Base-by-base conservation (phyloP, 2,329 filamentous ascomycete genomes). In the Alternaria sp. region DNA sequence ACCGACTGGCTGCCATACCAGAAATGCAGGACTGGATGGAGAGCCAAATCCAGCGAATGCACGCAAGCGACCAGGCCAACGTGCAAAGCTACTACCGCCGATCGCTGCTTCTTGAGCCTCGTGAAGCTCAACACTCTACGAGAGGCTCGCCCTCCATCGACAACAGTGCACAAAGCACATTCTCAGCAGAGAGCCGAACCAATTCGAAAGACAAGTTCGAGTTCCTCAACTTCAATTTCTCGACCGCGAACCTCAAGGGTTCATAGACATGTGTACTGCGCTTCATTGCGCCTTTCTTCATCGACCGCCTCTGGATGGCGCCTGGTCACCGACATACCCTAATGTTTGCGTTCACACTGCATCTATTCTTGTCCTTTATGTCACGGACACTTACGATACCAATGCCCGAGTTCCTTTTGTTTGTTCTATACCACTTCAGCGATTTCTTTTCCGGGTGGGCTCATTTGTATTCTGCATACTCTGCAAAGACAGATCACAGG, bases 1-100 rank as follows among this genome's bases (percentile, higher is more conserved):
- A 98, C 79, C 88, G 91, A 7, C 86, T 99, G 17, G 87, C 87
- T 2, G 91, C 96, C 75, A 85, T 98, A 5, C 89, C 92, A 0
- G 95, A 98, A 72, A 86, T 99, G 77, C 95, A 98, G 78, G 90
- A 95, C 23, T 99, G 95, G 95, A 89, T 99, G 78, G 88, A 94
- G 66, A 86, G 88, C 21, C 92, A 97, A 79, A 89, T 97, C 54
- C 83, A 88, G 50, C 89, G 91, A 26, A 92, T 97, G 49, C 91
- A 91, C 13, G 86, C 82, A 12, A 85, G 83, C 19, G 87, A 88
- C 57, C 85, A 89, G 59, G 85, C 86, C 63, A 89, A 88, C 70
- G 85, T 89, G 13, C 87, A 89, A 67, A 86, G 85, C 66, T 89
- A 90, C 77, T 96, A 97, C 79, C 89, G 93, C 68, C 93, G 95